phyloP scores from a whole-genome alignment of 331 rosid genomes.

The Rosa hybrid region DNA sequence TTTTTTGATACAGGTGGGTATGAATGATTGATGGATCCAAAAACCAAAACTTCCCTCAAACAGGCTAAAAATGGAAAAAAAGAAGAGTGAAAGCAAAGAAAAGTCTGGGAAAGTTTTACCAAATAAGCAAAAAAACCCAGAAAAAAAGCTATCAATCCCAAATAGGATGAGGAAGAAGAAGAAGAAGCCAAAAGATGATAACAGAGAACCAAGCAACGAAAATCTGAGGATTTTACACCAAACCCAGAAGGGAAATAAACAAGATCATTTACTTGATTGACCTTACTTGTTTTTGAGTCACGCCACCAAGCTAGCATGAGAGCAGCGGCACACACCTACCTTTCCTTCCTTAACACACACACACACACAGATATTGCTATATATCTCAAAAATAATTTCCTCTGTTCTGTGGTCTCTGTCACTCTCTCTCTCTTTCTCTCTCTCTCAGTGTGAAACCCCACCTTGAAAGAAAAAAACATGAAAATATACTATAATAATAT shows the following conservation, averaged over 20 bases:
- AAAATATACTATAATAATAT: not conserved
- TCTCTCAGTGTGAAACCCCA: slow-evolving; percentile 14
- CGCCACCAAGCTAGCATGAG: slow-evolving; percentile 1
- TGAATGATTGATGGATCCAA: slow-evolving; percentile 4
- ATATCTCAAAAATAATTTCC: not conserved
- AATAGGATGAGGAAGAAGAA: slow-evolving; percentile 2
- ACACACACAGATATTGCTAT: not conserved
- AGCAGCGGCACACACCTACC: slow-evolving; percentile 10
- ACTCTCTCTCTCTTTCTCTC: too few relatives aligned
- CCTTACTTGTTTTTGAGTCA: slow-evolving; percentile 20
- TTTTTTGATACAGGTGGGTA: not conserved
- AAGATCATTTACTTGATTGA: slow-evolving; percentile 17
- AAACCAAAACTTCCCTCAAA: not conserved
- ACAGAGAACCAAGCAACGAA: slow-evolving; percentile 20
- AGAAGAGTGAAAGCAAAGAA: not conserved
- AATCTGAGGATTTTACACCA: not conserved
- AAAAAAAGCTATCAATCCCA: not conserved
- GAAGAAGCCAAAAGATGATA: not conserved
- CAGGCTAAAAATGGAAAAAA: slow-evolving; percentile 27
- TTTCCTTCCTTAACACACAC: slow-evolving; percentile 26
- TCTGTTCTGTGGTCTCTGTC: not conserved
- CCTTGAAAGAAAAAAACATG: slow-evolving; percentile 34
- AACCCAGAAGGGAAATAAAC: slow-evolving; percentile 15
- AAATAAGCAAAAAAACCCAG: slow-evolving; percentile 1
- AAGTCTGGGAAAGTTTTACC: not conserved